Percentiles rank a stretch among this genome's conserved stretches.
phyloP scores from a whole-genome alignment of 805 yeast species.

The Myxozyma geophila region DNA sequence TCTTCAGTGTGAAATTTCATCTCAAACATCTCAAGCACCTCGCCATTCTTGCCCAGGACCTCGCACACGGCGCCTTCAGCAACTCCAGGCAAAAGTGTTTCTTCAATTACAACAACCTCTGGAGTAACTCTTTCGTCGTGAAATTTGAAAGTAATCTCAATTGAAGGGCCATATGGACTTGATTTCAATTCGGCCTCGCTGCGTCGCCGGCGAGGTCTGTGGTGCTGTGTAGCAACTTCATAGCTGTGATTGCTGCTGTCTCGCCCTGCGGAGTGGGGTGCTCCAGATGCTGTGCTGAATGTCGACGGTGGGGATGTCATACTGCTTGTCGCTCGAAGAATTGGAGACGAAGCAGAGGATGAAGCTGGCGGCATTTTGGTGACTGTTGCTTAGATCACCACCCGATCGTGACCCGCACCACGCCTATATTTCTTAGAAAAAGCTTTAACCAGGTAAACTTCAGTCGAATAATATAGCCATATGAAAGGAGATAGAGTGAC shows the following conservation, averaged over 20 bases:
- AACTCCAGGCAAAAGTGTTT: slow-evolving; percentile 59
- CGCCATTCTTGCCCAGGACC: slow-evolving; percentile 35
- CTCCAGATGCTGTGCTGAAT: not conserved
- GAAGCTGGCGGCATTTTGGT: not conserved
- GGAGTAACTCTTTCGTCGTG: slow-evolving; percentile 66
- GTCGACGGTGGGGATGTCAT: not conserved
- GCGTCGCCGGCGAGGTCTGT: slow-evolving; percentile 10
- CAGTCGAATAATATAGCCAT: not conserved
- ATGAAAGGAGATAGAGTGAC: no score
- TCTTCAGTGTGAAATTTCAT: slow-evolving; percentile 24
- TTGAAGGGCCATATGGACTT: slow-evolving; percentile 13
- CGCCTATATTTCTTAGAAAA: not conserved
- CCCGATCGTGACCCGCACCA: not conserved
- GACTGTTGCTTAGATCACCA: not conserved
- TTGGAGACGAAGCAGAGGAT: not conserved
- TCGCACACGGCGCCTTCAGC: slow-evolving; percentile 71
- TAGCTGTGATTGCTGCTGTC: not conserved
- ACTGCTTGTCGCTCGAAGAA: not conserved
- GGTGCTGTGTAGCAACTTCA: not conserved
- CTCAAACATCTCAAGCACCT: slow-evolving; percentile 24
- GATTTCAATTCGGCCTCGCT: not conserved
- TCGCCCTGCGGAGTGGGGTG: not conserved
- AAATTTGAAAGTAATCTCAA: slow-evolving; percentile 41
- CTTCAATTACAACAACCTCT: slow-evolving; percentile 63
- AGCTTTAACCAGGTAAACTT: not conserved